Evolutionary conservation across 2,329 filamentous ascomycete genomes (phyloP).

Genomic region (Plenodomus biglobosus): DNA sequence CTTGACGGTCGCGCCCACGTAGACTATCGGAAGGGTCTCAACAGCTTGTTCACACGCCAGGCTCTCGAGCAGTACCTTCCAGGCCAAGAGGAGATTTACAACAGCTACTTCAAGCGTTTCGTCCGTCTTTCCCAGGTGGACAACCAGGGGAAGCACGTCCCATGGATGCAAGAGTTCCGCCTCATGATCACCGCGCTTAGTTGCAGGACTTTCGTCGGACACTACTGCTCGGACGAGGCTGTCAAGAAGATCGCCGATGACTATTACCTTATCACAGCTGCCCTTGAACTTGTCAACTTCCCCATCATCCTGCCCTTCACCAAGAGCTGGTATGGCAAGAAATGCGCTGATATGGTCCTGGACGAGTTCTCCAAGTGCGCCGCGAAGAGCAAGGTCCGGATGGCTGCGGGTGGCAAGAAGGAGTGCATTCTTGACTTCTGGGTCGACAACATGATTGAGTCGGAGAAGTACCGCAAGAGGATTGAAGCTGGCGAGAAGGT

Average conservation of each 20-base stretch:
- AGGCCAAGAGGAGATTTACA: slow-evolving; percentile 89
- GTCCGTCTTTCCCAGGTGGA: slow-evolving; percentile 69
- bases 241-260: slow-evolving; percentile 95
- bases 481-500: slow-evolving; percentile 67
- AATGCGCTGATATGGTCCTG: slow-evolving; percentile 88
- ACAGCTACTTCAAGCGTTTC: slow-evolving; percentile 80
- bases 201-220: slow-evolving; percentile 93
- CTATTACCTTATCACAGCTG: slow-evolving; percentile 94
- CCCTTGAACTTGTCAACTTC: slow-evolving; percentile 88
- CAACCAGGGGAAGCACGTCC: slow-evolving; percentile 70
- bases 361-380: slow-evolving; percentile 88
- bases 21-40: slow-evolving; percentile 95
- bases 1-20: slow-evolving; percentile 92
- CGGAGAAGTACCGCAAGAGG: slow-evolving; percentile 76
- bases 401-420: slow-evolving; percentile 82
- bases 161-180: slow-evolving; percentile 90
- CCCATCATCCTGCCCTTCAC: slow-evolving; percentile 91
- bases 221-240: slow-evolving; percentile 88
- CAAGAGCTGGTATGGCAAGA: slow-evolving; percentile 96
- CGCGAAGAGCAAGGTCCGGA: slow-evolving; percentile 88
- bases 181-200: slow-evolving; percentile 94
- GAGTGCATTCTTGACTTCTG: slow-evolving; percentile 96
- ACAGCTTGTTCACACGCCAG: slow-evolving; percentile 88
- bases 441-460: slow-evolving; percentile 79
- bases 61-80: slow-evolving; percentile 87